Base-by-base conservation (phyloP, 2,329 filamentous ascomycete genomes). In the Hansfordia pulvinata region DNA sequence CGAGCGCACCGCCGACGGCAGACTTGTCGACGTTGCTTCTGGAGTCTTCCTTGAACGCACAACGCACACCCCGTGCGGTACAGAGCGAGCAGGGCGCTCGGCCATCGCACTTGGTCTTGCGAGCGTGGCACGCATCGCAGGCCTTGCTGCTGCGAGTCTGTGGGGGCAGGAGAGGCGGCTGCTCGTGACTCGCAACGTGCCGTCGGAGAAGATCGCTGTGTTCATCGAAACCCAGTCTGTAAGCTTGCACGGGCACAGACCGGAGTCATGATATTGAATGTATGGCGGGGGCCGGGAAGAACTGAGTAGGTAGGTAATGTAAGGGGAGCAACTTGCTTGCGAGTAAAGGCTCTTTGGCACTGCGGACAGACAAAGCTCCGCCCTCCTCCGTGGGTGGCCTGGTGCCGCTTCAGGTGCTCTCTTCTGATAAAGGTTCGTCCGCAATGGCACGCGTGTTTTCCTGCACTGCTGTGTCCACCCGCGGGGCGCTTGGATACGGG, bases 21-120 rank as follows among this genome's bases (percentile, higher is more conserved):
- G 14, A 19, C 13, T 19, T 10, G 26, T 22, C 12, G 19, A n/a
- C n/a, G n/a, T n/a, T n/a, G n/a, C n/a, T n/a, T n/a, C n/a, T n/a
- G n/a, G n/a, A n/a, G n/a, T 26, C 17, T 22, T 33, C 4, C 47
- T 43, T 40, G 20, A 54, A 60, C 0, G 46, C 50, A 31, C 58
- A 61, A 10, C 35, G 33, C 11, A 56, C 46, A 2, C 45, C 46
- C 29, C 51, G 46, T 34, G 56, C 59, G 4, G 36, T 33, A 23
- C 57, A 61, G 3, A 53, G 47, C 1, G 49, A 46, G 23, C 58
- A 61, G 14, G 43, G 45, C 2, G 38, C 29, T 9, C 53, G 50
- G 2, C 58, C 58, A 30, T 56, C 50, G 26, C 58, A 61, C 31
- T 56, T 58, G 2, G 52, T 57, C 39, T 61, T 62, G 31, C 52